Conservation (phyloP, 768 basidiomycete genomes). For the Leccinum incarnatum region DNA sequence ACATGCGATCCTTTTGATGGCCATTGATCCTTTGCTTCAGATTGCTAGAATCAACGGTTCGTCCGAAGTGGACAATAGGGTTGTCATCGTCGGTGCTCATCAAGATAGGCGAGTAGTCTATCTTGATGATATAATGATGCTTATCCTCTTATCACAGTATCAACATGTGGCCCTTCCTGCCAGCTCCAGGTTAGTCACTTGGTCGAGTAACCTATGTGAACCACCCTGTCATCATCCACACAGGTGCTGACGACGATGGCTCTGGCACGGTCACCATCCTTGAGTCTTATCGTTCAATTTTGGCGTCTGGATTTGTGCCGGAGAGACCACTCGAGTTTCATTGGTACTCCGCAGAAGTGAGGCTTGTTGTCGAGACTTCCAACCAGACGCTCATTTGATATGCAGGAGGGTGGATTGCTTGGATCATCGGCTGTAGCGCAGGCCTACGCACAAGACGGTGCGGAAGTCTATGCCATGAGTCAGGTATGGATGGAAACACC, state of each 20-base stretch:
- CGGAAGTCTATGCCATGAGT: conserved; percentile 30
- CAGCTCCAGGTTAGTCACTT: conserved; percentile 61
- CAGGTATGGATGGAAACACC: conserved; percentile 20
- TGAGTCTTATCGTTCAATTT: conserved; percentile 41
- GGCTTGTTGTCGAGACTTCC: not conserved
- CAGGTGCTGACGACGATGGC: conserved; percentile 45
- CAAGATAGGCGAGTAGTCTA: conserved; percentile 62
- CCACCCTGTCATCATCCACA: not conserved
- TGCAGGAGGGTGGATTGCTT: conserved; percentile 73
- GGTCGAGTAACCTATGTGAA: not conserved
- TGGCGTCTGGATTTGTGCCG: conserved; percentile 42
- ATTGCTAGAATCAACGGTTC: conserved; percentile 76
- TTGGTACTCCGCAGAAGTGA: conserved; percentile 46
- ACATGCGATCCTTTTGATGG: not conserved
- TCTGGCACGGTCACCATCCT: conserved; percentile 46
- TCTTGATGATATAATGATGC: conserved; percentile 1
- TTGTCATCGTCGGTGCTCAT: conserved; percentile 76
- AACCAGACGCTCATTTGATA: not conserved
- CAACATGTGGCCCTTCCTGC: conserved; percentile 74
- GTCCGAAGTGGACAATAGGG: conserved; percentile 53
- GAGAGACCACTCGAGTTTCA: conserved; percentile 46
- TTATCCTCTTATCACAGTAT: conserved; percentile 40
- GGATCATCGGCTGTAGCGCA: conserved; percentile 89
- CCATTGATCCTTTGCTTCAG: conserved; percentile 35
- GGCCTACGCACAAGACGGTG: conserved; percentile 50